Conservation (phyloP, 2,329 filamentous ascomycete species). For the Arachnopeziza araneosa region DNA sequence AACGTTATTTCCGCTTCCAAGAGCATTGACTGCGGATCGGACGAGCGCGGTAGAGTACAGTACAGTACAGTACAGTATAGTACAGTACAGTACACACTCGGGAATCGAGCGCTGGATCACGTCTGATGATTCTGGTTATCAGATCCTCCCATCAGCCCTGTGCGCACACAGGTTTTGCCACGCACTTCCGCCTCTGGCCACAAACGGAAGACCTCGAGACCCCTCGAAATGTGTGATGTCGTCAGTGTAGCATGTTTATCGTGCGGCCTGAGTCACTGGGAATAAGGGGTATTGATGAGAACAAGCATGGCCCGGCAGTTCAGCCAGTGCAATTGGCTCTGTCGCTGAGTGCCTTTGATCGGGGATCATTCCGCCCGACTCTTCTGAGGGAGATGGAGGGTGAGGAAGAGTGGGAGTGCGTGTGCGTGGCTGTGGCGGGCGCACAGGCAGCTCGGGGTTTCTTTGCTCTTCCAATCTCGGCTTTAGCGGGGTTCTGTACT, state of each 20-base stretch:
- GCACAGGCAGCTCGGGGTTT: neutral
- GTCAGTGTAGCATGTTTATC: constrained; percentile 11
- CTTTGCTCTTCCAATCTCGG: neutral
- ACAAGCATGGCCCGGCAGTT: neutral
- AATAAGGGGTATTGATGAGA: neutral
- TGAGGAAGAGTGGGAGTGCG: no score
- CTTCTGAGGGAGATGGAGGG: neutral
- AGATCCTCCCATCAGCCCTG: neutral
- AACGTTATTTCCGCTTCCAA: no score
- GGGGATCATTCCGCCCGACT: neutral
- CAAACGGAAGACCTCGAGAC: neutral
- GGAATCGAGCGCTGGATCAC: no score
- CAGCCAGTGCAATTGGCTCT: neutral
- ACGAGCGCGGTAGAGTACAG: no score
- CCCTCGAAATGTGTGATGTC: constrained; percentile 8
- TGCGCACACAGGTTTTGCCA: neutral
- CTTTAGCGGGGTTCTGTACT: neutral
- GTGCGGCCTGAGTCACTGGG: constrained; percentile 9
- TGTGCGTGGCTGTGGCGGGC: no score
- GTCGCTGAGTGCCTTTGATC: neutral
- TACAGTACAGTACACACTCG: no score
- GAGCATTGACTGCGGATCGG: no score
- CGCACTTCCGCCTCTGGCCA: neutral
- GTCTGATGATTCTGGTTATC: neutral
- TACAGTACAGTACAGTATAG: no score